These are phyloP conservation scores for Trypanosoma scelopori DNA, from an alignment of 208 protist species.

Conservation along the genomic window DNA sequence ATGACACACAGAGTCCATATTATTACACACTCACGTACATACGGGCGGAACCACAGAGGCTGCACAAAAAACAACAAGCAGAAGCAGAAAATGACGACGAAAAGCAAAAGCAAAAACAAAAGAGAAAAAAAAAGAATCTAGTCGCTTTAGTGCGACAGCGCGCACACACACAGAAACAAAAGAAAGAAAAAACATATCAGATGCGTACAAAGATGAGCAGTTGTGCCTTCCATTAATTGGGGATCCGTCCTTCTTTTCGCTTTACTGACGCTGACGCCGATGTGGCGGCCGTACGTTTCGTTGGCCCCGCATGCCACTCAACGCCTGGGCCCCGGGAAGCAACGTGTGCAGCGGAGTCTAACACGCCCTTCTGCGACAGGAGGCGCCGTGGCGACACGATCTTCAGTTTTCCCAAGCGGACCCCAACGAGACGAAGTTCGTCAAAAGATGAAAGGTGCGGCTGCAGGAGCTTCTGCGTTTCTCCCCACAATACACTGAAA, in stretches of 20 bases:
- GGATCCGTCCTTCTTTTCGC: background rate
- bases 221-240: background rate
- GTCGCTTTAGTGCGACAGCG: too few species aligned
- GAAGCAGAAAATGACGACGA: too few species aligned
- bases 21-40: too few species aligned
- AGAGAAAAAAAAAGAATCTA: slow-evolving; percentile 18
- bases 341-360: background rate
- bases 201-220: background rate
- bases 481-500: slow-evolving; percentile 62
- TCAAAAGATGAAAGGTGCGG: slow-evolving; percentile 59
- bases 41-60: too few species aligned
- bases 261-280: background rate
- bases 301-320: background rate
- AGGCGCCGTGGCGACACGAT: background rate
- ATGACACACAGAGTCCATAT: too few species aligned
- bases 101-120: background rate
- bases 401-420: slow-evolving; percentile 67
- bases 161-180: background rate
- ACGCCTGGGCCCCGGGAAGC: background rate
- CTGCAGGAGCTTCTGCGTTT: slow-evolving; percentile 53
- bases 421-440: slow-evolving; percentile 74
- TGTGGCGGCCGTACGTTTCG: background rate
- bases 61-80: too few species aligned
- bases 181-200: slow-evolving; percentile 11
- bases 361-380: background rate